Base-by-base conservation (phyloP, 2,329 filamentous ascomycete species). In the Furcasterigmium furcatum region DNA sequence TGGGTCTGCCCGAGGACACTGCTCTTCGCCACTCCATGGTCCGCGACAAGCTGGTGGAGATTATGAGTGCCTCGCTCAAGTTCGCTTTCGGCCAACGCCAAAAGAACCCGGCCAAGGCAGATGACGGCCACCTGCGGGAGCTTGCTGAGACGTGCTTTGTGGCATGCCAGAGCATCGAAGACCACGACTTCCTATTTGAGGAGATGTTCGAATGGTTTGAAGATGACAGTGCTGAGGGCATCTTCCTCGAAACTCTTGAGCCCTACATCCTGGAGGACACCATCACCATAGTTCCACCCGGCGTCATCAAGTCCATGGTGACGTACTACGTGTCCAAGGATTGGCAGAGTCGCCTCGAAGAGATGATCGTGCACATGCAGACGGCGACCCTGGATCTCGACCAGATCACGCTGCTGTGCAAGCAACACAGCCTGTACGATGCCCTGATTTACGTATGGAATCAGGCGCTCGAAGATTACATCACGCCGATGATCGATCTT, bases 371-470 rank as follows among this genome's bases (percentile, higher is more conserved):
- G 62, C 85, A 92, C 52, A 85, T 99, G 68, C 87, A 96, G 57
- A 95, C 92, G 2, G 74, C 81, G 13, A 96, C 91, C 0, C 84
- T 99, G 60, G 95, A 99, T 61, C 84, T 99, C 54, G 92, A 99
- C 61, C 89, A 97, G 64, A 83, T 95, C 47, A 96, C 92, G 1
- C 79, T 80, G 12, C 74, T 99, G 20, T 99, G 94, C 75, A 95
- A 94, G 63, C 86, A 92, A 60, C 85, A 97, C 63, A 82, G 87
- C 53, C 77, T 99, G 4, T 99, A 96, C 60, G 95, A 99, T 65
- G 95, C 94, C 3, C 79, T 96, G 46, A 91, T 95, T 36, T 96
- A 97, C 62, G 88, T 99, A 45, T 99, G 94, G 94, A 97, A 95
- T 49, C 86, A 89, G 63, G 91, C 90, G 3, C 72, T 99, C 22